Conservation (phyloP, 2,329 filamentous ascomycete species). For the Apiospora arundinis region DNA sequence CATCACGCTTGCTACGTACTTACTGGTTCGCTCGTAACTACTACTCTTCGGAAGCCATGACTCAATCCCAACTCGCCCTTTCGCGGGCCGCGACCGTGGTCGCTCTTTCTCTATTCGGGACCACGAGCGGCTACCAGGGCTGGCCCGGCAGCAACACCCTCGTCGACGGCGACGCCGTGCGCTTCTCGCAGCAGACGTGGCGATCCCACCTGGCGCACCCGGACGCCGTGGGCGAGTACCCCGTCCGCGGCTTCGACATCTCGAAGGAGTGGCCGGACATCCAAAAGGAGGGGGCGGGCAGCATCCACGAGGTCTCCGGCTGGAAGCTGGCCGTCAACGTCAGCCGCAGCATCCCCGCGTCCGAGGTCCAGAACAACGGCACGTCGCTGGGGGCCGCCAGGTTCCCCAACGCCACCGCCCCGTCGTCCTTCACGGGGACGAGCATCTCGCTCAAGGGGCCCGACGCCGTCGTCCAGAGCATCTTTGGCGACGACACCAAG, state of each 20-base stretch:
- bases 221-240: constrained; percentile 29
- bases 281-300: constrained; percentile 52
- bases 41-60: not conserved
- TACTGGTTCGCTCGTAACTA: not conserved
- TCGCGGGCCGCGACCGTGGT: not conserved
- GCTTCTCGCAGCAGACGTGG: constrained; percentile 35
- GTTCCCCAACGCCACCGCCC: constrained; percentile 15
- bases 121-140: constrained; percentile 44
- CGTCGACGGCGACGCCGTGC: constrained; percentile 34
- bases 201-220: constrained; percentile 51
- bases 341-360: constrained; percentile 34
- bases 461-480: constrained; percentile 23
- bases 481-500: constrained; percentile 27
- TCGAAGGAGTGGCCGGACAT: constrained; percentile 53
- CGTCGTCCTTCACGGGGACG: constrained; percentile 35
- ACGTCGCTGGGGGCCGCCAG: not conserved
- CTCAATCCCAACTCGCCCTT: not conserved
- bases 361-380: constrained; percentile 31
- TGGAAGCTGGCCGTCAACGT: constrained; percentile 37
- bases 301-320: constrained; percentile 54
- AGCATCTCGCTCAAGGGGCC: constrained; percentile 36
- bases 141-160: constrained; percentile 44
- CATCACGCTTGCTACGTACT: not conserved
- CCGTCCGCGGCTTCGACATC: constrained; percentile 32
- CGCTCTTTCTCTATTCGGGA: not conserved